Conservation (phyloP, 2,329 filamentous ascomycete genomes). For the Nannizziopsis arthrosporioides region DNA sequence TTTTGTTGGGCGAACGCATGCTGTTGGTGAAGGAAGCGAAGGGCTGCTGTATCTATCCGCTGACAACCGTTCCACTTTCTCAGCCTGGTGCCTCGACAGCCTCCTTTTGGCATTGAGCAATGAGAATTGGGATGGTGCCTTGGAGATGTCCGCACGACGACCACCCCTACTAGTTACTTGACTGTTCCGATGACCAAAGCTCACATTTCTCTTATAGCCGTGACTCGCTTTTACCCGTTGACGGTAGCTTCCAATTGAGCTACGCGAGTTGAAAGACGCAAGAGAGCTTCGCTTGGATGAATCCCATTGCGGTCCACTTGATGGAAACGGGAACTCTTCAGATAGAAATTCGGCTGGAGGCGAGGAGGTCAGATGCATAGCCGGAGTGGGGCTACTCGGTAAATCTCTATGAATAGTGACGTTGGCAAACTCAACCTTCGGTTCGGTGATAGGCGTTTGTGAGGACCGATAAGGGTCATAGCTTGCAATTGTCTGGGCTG, state of each 20-base stretch:
- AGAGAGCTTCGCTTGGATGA: slow-evolving; percentile 26
- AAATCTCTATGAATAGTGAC: slow-evolving; percentile 53
- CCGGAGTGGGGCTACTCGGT: slow-evolving; percentile 6
- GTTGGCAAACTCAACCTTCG: slow-evolving; percentile 51
- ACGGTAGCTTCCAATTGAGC: slow-evolving; percentile 39
- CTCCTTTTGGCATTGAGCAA: slow-evolving; percentile 18
- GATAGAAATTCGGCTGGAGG: background rate
- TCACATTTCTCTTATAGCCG: slow-evolving; percentile 51
- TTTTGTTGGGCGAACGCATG: slow-evolving; percentile 25
- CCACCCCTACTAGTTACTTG: slow-evolving; percentile 24
- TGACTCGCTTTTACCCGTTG: slow-evolving; percentile 29
- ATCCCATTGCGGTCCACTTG: slow-evolving; percentile 13
- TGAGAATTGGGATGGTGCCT: slow-evolving; percentile 19
- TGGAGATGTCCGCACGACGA: slow-evolving; percentile 17
- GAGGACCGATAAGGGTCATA: slow-evolving; percentile 79
- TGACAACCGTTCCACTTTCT: slow-evolving; percentile 17
- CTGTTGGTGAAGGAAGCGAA: slow-evolving; percentile 31
- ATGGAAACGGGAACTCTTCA: slow-evolving; percentile 6
- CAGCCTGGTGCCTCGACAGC: slow-evolving; percentile 1
- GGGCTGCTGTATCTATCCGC: slow-evolving; percentile 27
- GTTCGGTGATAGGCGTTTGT: slow-evolving; percentile 38
- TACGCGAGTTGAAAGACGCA: slow-evolving; percentile 35
- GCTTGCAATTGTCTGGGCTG: slow-evolving; percentile 44
- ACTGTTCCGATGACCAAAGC: slow-evolving; percentile 47
- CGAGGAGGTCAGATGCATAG: background rate